These are phyloP conservation scores for Backusella luteola DNA, from an alignment of 192 early-diverging fungal genomes.

Conservation along the genomic window DNA sequence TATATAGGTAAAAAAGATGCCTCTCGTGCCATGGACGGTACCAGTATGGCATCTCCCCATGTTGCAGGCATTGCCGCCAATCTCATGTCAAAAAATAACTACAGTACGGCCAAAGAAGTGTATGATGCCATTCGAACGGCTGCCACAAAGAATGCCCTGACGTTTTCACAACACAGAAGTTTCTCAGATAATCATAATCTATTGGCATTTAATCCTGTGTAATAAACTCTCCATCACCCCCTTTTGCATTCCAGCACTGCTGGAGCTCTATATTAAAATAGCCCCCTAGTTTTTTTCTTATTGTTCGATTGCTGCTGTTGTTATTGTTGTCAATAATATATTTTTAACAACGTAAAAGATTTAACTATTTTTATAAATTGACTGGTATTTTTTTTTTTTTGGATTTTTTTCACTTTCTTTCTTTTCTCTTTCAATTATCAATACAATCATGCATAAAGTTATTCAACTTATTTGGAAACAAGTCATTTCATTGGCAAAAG, in stretches of 20 bases:
- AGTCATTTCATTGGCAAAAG: background rate
- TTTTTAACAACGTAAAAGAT: background rate
- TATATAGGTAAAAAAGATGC: slow-evolving; percentile 24
- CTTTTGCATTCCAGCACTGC: background rate
- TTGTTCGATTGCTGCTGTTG: background rate
- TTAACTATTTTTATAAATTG: background rate
- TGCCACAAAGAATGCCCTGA: slow-evolving; percentile 17
- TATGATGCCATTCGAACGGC: slow-evolving; percentile 28
- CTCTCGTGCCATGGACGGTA: slow-evolving; percentile 42
- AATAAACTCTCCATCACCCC: background rate
- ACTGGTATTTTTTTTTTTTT: background rate
- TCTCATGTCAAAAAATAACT: slow-evolving; percentile 30
- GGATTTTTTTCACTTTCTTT: background rate
- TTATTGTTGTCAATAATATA: background rate
- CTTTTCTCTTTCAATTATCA: background rate
- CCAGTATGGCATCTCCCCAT: slow-evolving; percentile 53
- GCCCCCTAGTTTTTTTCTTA: background rate
- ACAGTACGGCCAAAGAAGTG: slow-evolving; percentile 24
- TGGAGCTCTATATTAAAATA: background rate
- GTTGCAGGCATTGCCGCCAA: slow-evolving; percentile 47
- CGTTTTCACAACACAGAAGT: background rate
- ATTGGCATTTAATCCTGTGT: slow-evolving; percentile 5
- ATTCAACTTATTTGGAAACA: background rate
- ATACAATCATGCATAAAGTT: background rate
- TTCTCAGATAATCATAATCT: background rate